A percentile compares a stretch with the other conserved stretches of the same genome.
phyloP scores from a whole-genome alignment of 176 grass and related monocot genomes.

The Pontederia paniculata region DNA sequence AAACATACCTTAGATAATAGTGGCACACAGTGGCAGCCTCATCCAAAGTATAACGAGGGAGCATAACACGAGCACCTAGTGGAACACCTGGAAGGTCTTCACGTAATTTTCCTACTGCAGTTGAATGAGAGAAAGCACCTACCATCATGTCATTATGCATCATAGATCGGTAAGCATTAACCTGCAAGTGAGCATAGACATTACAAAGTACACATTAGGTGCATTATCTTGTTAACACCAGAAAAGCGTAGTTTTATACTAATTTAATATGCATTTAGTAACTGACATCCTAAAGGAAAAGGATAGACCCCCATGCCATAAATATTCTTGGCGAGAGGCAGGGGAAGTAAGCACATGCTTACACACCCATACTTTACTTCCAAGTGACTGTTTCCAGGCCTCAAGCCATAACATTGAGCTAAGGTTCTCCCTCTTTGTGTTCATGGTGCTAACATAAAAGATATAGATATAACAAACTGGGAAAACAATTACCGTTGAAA shows the following conservation, averaged over 20 bases:
- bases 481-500: constrained; percentile 63
- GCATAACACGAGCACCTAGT: constrained; percentile 45
- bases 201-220: constrained; percentile 11
- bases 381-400: too few relatives aligned
- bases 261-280: too few relatives aligned
- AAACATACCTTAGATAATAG: constrained; percentile 84
- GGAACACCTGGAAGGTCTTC: constrained; percentile 83
- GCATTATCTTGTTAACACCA: neutral
- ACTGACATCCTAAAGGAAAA: neutral
- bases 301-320: neutral
- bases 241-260: neutral
- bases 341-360: too few relatives aligned
- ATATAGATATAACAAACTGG: constrained; percentile 3
- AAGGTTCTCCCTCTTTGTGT: neutral
- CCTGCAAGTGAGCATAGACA: constrained; percentile 34
- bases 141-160: constrained; percentile 90
- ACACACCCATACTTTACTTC: too few relatives aligned
- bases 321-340: too few relatives aligned
- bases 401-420: neutral
- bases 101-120: constrained; percentile 83
- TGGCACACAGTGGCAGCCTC: constrained; percentile 81
- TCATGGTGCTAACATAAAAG: neutral
- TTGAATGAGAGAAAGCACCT: constrained; percentile 95
- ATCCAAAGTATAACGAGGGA: constrained; percentile 72
- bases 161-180: constrained; percentile 80